A percentile compares a stretch with the other conserved stretches of the same genome.
Conservation (phyloP, 345 rosid species). For the Salix exigua region DNA sequence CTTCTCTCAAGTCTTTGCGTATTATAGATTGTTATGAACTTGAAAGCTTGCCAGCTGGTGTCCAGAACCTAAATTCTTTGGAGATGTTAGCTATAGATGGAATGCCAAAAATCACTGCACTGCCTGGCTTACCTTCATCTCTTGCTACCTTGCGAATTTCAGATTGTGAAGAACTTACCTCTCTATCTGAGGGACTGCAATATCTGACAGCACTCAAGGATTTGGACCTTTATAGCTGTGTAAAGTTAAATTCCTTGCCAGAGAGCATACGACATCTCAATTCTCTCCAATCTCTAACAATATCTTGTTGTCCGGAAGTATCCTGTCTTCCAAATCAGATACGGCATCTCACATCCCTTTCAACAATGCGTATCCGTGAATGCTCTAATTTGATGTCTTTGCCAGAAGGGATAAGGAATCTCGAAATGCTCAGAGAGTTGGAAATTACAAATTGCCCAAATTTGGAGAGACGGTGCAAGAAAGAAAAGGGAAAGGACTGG, state of each 20-base stretch:
- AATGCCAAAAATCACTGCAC: too few species aligned
- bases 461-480: neutral
- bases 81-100: neutral
- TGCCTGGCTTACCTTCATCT: neutral
- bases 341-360: neutral
- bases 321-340: neutral
- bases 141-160: neutral
- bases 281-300: neutral
- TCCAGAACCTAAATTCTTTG: neutral
- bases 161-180: neutral
- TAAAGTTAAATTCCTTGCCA: neutral
- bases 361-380: fast-evolving
- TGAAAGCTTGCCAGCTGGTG: conserved; percentile 7
- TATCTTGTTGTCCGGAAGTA: neutral
- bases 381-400: neutral
- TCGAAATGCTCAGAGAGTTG: neutral
- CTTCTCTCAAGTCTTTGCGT: neutral
- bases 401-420: neutral
- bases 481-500: neutral
- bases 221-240: fast-evolving
- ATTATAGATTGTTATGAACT: neutral
- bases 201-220: neutral
- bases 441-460: neutral
- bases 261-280: neutral
- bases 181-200: neutral